Conservation (phyloP, 2,329 filamentous ascomycete species). For the Magnaporthiopsis rhizophila region DNA sequence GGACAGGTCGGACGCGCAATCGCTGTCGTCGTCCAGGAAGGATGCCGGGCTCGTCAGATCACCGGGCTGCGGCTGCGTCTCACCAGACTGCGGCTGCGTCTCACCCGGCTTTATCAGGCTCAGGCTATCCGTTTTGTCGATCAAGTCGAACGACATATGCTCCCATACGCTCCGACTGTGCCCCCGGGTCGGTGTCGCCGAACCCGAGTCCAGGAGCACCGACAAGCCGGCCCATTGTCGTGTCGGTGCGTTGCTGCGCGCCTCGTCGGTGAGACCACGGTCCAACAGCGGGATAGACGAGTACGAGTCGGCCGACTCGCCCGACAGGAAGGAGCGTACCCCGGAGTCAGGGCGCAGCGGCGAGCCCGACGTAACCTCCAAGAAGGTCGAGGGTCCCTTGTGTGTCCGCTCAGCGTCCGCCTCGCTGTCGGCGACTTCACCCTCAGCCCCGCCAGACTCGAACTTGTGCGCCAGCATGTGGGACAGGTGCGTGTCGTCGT, state of each 20-base stretch:
- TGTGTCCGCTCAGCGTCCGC: background rate
- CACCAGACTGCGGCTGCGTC: slow-evolving; percentile 17
- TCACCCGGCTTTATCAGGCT: slow-evolving; percentile 31
- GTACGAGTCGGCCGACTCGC: slow-evolving; percentile 65
- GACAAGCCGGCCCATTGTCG: slow-evolving; percentile 49
- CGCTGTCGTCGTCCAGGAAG: slow-evolving; percentile 39
- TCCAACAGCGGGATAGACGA: slow-evolving; percentile 71
- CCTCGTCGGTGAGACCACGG: slow-evolving; percentile 46
- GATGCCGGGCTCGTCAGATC: slow-evolving; percentile 20
- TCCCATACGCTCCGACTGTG: slow-evolving; percentile 17
- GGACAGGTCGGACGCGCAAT: slow-evolving; percentile 50
- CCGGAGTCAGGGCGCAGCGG: slow-evolving; percentile 23
- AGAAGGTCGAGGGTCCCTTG: slow-evolving; percentile 12
- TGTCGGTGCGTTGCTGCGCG: slow-evolving; percentile 31
- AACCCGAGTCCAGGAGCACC: slow-evolving; percentile 39
- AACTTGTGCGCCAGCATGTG: slow-evolving; percentile 11
- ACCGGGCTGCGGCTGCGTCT: slow-evolving; percentile 17
- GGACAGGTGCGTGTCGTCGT: slow-evolving; percentile 19
- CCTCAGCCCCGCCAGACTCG: slow-evolving; percentile 7
- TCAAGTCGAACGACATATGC: slow-evolving; percentile 44
- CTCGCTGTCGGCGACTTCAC: slow-evolving; percentile 1
- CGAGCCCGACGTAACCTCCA: slow-evolving; percentile 13
- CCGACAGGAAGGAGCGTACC: slow-evolving; percentile 42
- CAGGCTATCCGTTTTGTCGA: slow-evolving; percentile 45
- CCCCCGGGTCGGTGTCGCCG: slow-evolving; percentile 15